Conservation (phyloP, 1,139 yeast genomes). For the Candida sp. region DNA sequence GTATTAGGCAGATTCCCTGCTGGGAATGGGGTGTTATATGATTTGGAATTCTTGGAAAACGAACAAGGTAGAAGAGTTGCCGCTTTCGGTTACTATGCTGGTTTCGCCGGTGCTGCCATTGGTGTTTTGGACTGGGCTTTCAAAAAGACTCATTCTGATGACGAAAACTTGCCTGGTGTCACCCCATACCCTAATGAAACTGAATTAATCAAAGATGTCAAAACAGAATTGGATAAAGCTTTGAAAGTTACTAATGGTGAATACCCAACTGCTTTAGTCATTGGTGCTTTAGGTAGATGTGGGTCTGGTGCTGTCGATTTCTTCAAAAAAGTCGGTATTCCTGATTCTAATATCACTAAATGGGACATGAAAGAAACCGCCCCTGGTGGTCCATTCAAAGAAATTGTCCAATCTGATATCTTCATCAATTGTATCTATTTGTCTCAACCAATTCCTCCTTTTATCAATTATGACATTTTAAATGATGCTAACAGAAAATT, state of each 20-base stretch:
- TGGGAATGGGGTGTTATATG: slow-evolving; percentile 89
- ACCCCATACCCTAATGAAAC: slow-evolving; percentile 80
- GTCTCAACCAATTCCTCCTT: slow-evolving; percentile 92
- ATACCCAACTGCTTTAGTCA: slow-evolving; percentile 78
- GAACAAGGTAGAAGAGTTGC: slow-evolving; percentile 98
- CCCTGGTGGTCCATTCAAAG: slow-evolving; percentile 95
- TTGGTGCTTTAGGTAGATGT: slow-evolving; percentile 98
- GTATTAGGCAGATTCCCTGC: slow-evolving; percentile 85
- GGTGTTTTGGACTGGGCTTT: slow-evolving; percentile 95
- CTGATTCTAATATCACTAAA: slow-evolving; percentile 76
- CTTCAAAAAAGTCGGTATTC: slow-evolving; percentile 80
- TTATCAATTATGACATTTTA: slow-evolving; percentile 66
- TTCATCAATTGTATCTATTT: slow-evolving; percentile 95
- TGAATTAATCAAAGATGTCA: slow-evolving; percentile 68
- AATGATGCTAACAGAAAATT: slow-evolving; percentile 67
- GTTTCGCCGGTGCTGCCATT: slow-evolving; percentile 98
- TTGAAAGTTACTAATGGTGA: slow-evolving; percentile 57
- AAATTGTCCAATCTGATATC: slow-evolving; percentile 83
- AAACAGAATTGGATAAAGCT: slow-evolving; percentile 57
- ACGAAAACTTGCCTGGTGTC: slow-evolving; percentile 69
- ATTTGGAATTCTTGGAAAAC: slow-evolving; percentile 90
- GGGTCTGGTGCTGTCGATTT: slow-evolving; percentile 97
- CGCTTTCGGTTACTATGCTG: slow-evolving; percentile 98
- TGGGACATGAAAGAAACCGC: slow-evolving; percentile 99
- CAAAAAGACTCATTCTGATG: slow-evolving; percentile 69